A percentile compares a stretch with the other conserved stretches of the same genome.
phyloP scores from a whole-genome alignment of 768 basidiomycete species.

The Trametopsis cervina region DNA sequence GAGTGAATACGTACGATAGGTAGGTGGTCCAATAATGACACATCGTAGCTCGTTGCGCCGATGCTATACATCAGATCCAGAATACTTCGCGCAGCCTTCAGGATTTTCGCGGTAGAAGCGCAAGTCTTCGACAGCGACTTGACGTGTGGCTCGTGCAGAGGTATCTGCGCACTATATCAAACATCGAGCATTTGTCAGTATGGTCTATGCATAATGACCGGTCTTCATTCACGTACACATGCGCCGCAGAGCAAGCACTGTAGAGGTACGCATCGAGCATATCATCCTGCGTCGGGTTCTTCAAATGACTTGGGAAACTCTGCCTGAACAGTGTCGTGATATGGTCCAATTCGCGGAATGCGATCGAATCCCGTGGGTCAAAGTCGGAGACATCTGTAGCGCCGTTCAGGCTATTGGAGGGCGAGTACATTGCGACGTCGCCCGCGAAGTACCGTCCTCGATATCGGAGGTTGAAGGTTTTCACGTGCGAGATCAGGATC shows the following conservation, averaged over 20 bases:
- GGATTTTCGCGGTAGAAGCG: slow-evolving; percentile 59
- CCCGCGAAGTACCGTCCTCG: slow-evolving; percentile 55
- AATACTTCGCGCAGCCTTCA: slow-evolving; percentile 57
- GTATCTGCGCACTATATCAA: slow-evolving; percentile 54
- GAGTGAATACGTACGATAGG: slow-evolving; percentile 42
- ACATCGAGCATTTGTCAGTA: background rate
- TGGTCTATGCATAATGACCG: background rate
- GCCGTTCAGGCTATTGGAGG: slow-evolving; percentile 13
- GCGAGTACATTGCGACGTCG: slow-evolving; percentile 39
- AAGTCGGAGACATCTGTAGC: slow-evolving; percentile 20
- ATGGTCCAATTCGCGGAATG: slow-evolving; percentile 58
- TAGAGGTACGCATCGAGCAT: slow-evolving; percentile 60
- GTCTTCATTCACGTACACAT: slow-evolving; percentile 13
- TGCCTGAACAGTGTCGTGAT: slow-evolving; percentile 46
- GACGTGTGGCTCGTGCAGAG: slow-evolving; percentile 74
- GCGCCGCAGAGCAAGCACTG: slow-evolving; percentile 15
- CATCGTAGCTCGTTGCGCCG: slow-evolving; percentile 65
- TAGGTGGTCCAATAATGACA: slow-evolving; percentile 64
- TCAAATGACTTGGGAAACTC: slow-evolving; percentile 50
- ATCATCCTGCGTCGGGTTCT: slow-evolving; percentile 43
- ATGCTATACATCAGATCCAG: slow-evolving; percentile 61
- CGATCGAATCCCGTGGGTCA: slow-evolving; percentile 54
- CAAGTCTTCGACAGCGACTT: slow-evolving; percentile 51
- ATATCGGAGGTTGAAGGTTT: slow-evolving; percentile 65
- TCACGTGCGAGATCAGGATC: slow-evolving; percentile 54